Evolutionary conservation across 768 basidiomycete species (phyloP), one percentile per base, ranked within the genome.

Genomic region (Pleurotus citrinopileatus): DNA sequence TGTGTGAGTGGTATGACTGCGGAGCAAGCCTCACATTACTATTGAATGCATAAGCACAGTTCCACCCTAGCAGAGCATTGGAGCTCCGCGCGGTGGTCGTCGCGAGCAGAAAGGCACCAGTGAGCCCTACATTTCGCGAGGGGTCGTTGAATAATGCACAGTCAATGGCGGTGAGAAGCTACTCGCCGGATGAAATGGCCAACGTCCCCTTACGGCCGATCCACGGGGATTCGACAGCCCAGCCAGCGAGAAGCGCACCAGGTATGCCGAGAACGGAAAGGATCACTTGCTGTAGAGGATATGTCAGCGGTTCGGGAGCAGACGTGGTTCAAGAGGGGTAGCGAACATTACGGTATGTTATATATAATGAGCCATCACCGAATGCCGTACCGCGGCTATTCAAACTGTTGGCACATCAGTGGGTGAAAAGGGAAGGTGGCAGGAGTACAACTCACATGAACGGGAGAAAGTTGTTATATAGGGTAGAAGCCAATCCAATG

Each of bases 11-110:
- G 27, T n/a, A n/a, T 5, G 8, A 7, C 7, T 42, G 40, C 7
- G 7, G 17, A 52, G n/a, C n/a, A n/a, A n/a, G n/a, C 67, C 73
- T 42, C 54, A 85, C 80, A 60, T 84, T 84, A 51, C 79, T 82
- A 57, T 68, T 76, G 63, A 86, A 86, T n/a, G 71, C 75, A 58
- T 87, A 88, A 7, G 79, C 87, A 62, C 87, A 91, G 67, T 91
- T 90, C 89, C 89, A 91, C 43, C 83, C 89, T 22, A 91, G 74
- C 37, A 91, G 75, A 23, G 80, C 75, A 56, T 84, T 74, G 6
- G 84, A 87, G 55, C 78, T 83, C 60, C 81, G 77, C 26, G 89
- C 79, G n/a, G 88, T 90, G 42, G 89, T 91, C 27, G 80, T 84
- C 58, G 77, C 83, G 61, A 87, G 85, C 42, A 93, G 77, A 71